Base-by-base conservation (phyloP, 2,329 filamentous ascomycete species). In the Emericellopsis cladophorae region DNA sequence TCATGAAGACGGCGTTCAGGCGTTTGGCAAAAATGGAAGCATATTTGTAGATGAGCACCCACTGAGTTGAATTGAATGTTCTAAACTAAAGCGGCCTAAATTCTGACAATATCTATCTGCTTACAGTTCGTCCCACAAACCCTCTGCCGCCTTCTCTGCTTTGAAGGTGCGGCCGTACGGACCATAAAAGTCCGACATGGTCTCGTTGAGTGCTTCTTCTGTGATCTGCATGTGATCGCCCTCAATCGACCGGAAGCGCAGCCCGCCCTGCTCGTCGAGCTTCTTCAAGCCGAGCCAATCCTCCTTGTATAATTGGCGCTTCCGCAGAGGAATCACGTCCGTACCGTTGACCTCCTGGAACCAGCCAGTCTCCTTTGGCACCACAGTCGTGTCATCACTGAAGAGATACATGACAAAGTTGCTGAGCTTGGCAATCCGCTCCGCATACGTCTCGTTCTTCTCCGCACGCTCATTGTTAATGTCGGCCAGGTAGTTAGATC, bases 341-440 rank as follows among this genome's bases (percentile, higher is more conserved):
- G 78, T 84, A 29, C 67, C 68, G 59, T 92, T 87, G 37, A 92
- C 81, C 57, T 96, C 88, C 32, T 79, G 77, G 57, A 96, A 98
- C 84, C 88, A 95, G 5, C 81, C 73, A 33, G 80, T 85, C 70
- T 95, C 84, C 68, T 90, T 94, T 33, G 92, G 92, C 39, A 95
- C 76, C 26, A 90, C 86, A 22, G 84, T 86, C 31, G 69, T 77
- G 62, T 98, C 92, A 11, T 94, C 78, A 46, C 80, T 80, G 55
- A 96, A 98, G 60, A 94, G 66, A 57, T 84, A 88, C 83, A 96
- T 84, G 47, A 84, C 86, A 48, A 96, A 83, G 51, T 81, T 82
- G 52, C 84, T 75, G 55, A 98, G 57, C 29, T 54, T 61, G 7
- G 70, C 72, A 37, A 98, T 49, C 54, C 90, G 84, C 50, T 72